phyloP scores from a whole-genome alignment of 441 rosid species.

The Omphalea diandra region DNA sequence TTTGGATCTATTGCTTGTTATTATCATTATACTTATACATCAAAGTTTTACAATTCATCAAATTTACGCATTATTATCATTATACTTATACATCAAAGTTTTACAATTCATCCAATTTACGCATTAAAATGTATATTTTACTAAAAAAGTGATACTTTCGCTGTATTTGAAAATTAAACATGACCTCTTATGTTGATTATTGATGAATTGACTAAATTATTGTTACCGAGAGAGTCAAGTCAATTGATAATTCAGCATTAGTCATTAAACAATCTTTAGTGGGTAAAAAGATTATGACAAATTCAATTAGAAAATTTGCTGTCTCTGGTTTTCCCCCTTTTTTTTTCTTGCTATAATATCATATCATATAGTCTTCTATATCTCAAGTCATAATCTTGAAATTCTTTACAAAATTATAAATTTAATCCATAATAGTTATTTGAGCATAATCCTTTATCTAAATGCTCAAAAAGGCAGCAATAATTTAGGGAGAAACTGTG shows the following conservation, averaged over 20 bases:
- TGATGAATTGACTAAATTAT: not conserved
- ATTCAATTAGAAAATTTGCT: not conserved
- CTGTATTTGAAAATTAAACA: not conserved
- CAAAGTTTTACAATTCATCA: too few species aligned
- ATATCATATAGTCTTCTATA: not conserved
- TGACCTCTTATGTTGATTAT: not conserved
- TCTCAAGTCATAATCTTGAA: not conserved
- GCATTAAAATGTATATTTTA: too few species aligned
- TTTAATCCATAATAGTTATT: too few species aligned
- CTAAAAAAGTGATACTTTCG: too few species aligned
- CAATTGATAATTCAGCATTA: not conserved
- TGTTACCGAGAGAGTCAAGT: slow-evolving; percentile 5
- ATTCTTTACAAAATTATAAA: not conserved
- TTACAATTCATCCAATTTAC: too few species aligned
- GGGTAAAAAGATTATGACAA: not conserved
- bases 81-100: too few species aligned
- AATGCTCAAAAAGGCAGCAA: too few species aligned
- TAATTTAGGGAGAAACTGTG: too few species aligned
- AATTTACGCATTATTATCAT: too few species aligned
- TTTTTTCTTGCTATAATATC: not conserved
- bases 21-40: too few species aligned
- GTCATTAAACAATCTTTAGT: not conserved
- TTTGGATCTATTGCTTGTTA: too few species aligned
- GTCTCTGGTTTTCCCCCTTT: not conserved
- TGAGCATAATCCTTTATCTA: too few species aligned